Evolutionary conservation across 2,329 filamentous ascomycete species (phyloP).

Genomic region (Magnaporthales sp.): DNA sequence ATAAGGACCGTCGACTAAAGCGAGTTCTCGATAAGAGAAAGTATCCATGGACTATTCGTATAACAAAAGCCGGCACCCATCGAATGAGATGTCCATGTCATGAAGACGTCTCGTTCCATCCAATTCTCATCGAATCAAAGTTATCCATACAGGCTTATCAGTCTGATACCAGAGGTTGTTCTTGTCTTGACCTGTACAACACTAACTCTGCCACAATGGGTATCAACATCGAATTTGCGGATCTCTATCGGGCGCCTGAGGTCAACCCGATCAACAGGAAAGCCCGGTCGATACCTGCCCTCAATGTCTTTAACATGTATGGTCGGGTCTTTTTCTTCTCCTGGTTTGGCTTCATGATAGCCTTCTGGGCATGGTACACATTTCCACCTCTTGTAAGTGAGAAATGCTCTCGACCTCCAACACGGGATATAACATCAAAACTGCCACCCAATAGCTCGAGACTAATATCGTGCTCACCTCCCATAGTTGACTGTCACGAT

Average conservation of each 20-base stretch:
- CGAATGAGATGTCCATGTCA: not conserved
- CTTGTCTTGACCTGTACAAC: not conserved
- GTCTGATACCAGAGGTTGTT: not conserved
- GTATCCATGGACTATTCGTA: not conserved
- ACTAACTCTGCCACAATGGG: conserved; percentile 15
- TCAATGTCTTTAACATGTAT: conserved; percentile 73
- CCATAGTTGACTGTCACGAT: conserved; percentile 62
- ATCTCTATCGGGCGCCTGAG: conserved; percentile 50
- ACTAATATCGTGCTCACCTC: not conserved
- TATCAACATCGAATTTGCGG: conserved; percentile 23
- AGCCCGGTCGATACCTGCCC: conserved; percentile 66
- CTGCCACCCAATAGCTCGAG: not conserved
- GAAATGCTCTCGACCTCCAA: not conserved
- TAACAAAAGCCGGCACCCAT: not conserved
- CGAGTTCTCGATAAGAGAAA: not conserved
- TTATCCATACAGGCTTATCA: not conserved
- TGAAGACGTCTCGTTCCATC: not conserved
- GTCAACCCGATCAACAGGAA: conserved; percentile 81
- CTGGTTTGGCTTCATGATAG: conserved; percentile 78
- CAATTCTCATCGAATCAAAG: not conserved
- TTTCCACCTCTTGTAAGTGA: conserved; percentile 70
- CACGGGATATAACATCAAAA: not conserved
- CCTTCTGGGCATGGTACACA: conserved; percentile 89
- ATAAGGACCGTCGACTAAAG: not conserved
- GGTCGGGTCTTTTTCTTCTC: conserved; percentile 87